These are phyloP conservation scores for Eucalyptus albens DNA, from an alignment of 345 rosid genomes.

Conservation along the genomic window DNA sequence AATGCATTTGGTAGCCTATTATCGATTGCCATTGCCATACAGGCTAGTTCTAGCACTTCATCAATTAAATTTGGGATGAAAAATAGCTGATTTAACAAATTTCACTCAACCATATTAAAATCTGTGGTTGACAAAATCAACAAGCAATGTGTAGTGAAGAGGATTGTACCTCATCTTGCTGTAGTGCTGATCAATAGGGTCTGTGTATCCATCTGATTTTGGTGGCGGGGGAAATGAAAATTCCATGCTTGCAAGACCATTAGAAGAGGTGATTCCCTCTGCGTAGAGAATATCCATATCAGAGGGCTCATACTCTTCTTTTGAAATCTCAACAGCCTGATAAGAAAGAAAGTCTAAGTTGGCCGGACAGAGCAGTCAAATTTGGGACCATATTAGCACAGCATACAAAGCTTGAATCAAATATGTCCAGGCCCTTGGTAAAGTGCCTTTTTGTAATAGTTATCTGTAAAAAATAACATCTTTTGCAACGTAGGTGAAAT, in stretches of 20 bases:
- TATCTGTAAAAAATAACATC: background rate
- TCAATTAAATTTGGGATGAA: background rate
- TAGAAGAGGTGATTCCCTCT: conserved; percentile 63
- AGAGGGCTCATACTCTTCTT: conserved; percentile 58
- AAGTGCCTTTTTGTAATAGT: background rate
- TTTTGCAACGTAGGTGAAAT: background rate
- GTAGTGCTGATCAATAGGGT: conserved; percentile 23
- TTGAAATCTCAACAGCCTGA: conserved; percentile 78
- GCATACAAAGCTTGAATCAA: background rate
- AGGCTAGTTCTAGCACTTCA: background rate
- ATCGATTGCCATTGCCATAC: background rate
- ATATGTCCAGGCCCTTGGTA: background rate
- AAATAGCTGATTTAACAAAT: background rate
- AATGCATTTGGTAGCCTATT: background rate
- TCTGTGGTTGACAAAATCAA: background rate
- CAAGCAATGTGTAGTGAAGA: background rate
- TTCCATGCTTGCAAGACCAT: conserved; percentile 64
- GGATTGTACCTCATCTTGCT: conserved; percentile 37
- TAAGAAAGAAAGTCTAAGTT: background rate
- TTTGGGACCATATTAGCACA: background rate
- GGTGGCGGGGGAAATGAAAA: conserved; percentile 41
- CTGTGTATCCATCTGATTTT: conserved; percentile 9
- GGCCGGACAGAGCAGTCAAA: background rate
- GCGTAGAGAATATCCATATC: conserved; percentile 80
- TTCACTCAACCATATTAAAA: background rate